Evolutionary conservation across 441 rosid genomes (phyloP), one percentile per base, ranked within the genome.

Genomic region (Mallotus repandus): DNA sequence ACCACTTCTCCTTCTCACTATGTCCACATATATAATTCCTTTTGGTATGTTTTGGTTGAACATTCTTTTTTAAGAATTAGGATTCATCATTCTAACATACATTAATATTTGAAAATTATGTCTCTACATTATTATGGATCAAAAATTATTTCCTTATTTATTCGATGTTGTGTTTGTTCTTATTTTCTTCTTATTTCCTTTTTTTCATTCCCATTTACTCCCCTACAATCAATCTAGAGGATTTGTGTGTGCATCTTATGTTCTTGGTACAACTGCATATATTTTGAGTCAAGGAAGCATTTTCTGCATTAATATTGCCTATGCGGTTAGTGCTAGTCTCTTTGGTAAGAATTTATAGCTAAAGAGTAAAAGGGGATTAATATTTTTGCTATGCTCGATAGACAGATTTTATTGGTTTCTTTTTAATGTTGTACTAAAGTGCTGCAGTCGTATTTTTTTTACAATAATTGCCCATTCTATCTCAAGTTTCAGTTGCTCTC

Each of bases 211-310:
- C n/a, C n/a, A 84, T 73, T 60, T 88, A 35, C 89, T 88, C 70
- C 87, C 85, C 71, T 61, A 71, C 71, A 81, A 70, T 21, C 84
- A 83, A 74, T 77, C 88, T 2, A 78, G 66, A 58, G 89, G 52
- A 59, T 76, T 77, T 73, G 91, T 88, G n/a, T 88, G 86, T 13
- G 83, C 80, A 11, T 86, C 84, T 80, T 88, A 86, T 76, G 88
- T 75, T 62, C 79, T 86, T 50, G 86, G 91, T 46, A 86, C 89
- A 4, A 61, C 86, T 71, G 83, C 91, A 16, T 80, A 65, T 79
- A 88, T 86, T 75, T 55, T 86, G 74, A 84, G 88, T 76, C 91
- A 88, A 77, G 91, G 91, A 68, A 88, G 89, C 76, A 83, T 88
- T 74, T 84, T 84, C 85, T 86, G 88, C 82, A 81, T 88, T 63